These are phyloP conservation scores for Ceratobasidium sp. DNA, from an alignment of 1,284 basidiomycete genomes.

Conservation along the genomic window DNA sequence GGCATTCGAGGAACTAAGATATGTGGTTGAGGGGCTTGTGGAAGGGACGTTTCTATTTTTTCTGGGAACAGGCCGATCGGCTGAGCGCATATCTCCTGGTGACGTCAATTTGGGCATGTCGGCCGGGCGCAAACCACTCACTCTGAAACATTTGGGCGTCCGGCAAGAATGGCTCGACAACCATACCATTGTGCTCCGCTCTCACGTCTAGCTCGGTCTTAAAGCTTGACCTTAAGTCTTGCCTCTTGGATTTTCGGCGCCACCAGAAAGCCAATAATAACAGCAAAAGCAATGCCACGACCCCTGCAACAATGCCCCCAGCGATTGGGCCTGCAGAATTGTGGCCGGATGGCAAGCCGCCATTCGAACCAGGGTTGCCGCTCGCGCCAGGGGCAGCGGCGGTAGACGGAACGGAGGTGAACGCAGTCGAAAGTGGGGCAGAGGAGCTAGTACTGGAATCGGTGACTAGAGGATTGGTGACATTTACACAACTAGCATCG, in stretches of 20 bases:
- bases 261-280: neutral
- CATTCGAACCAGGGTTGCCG: neutral
- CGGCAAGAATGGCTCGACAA: slow-evolving; percentile 21
- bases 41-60: neutral
- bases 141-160: neutral
- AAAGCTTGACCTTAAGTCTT: neutral
- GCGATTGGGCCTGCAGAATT: slow-evolving; percentile 3
- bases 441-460: slow-evolving; percentile 16
- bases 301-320: slow-evolving; percentile 16
- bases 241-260: neutral
- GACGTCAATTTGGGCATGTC: neutral
- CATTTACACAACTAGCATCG: slow-evolving; percentile 26
- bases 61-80: neutral
- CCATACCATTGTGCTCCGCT: neutral
- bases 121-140: neutral
- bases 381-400: neutral
- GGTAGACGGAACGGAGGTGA: neutral
- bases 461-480: slow-evolving; percentile 25
- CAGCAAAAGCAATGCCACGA: slow-evolving; percentile 8
- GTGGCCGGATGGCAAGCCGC: neutral
- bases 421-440: neutral
- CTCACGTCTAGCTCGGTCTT: neutral
- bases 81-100: neutral
- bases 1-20: neutral
- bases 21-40: neutral